phyloP scores from a whole-genome alignment of 2,329 filamentous ascomycete species.

The Beauveria rudraprayagi region DNA sequence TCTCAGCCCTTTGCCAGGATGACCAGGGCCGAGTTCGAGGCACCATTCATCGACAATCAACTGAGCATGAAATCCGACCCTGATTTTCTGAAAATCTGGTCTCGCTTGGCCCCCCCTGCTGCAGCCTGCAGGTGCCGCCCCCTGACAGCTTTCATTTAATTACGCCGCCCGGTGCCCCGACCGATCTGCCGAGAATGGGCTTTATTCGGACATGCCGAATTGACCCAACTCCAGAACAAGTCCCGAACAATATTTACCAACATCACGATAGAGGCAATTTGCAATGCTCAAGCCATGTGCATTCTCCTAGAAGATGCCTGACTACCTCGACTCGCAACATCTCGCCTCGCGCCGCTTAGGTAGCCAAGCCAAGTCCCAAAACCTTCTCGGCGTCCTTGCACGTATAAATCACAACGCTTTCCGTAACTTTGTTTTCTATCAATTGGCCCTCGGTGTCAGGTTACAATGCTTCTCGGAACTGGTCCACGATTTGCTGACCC shows the following conservation, averaged over 20 bases:
- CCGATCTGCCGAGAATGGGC: no score
- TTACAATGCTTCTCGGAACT: slow-evolving; percentile 39
- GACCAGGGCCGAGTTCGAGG: background rate
- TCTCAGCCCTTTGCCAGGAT: background rate
- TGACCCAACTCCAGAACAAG: background rate
- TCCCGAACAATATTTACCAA: background rate
- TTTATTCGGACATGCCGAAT: no score
- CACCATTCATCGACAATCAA: background rate
- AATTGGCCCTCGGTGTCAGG: background rate
- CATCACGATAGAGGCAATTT: background rate
- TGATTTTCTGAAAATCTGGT: background rate
- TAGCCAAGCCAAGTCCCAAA: no score
- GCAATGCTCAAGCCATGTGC: background rate
- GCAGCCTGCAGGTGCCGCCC: no score
- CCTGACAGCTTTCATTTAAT: no score
- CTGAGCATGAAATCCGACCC: background rate
- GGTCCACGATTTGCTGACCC: slow-evolving; percentile 54
- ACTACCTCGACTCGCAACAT: no score
- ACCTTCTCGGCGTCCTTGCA: no score
- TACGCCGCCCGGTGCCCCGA: no score
- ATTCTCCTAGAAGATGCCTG: background rate
- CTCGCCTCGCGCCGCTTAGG: no score
- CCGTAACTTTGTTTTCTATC: background rate
- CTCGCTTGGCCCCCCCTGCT: background rate
- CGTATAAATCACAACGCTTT: no score